phyloP scores from a whole-genome alignment of 225 moss, liverwort and hornwort species.

The Physcomitrellopsis africana region DNA sequence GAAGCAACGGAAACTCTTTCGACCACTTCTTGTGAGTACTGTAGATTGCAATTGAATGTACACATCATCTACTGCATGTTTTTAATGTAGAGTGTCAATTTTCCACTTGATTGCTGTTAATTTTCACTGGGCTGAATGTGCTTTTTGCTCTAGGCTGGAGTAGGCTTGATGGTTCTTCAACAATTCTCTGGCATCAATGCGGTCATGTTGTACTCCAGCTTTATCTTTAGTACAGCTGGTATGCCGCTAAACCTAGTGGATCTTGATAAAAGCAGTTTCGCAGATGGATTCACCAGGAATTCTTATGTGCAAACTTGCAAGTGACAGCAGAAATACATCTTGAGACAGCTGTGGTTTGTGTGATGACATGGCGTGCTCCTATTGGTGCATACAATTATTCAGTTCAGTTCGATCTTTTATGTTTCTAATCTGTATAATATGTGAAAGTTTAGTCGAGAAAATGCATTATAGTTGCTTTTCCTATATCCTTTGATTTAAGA shows the following conservation, averaged over 20 bases:
- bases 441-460: no score
- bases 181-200: slow-evolving; percentile 67
- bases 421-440: no score
- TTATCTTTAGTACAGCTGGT: slow-evolving; percentile 60
- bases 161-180: slow-evolving; percentile 57
- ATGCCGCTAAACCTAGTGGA: background rate
- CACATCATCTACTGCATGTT: background rate
- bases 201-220: slow-evolving; percentile 62
- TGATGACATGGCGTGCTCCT: no score
- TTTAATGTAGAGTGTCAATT: background rate
- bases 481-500: background rate
- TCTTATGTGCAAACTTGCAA: background rate
- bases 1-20: slow-evolving; percentile 43
- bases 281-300: background rate
- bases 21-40: slow-evolving; percentile 57
- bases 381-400: no score
- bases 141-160: slow-evolving; percentile 50
- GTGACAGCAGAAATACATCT: background rate
- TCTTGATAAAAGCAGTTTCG: background rate
- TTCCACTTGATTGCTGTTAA: background rate
- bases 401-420: no score
- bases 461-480: no score
- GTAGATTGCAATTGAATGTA: background rate
- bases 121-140: background rate
- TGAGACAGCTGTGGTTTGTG: background rate